A percentile compares a stretch with the other conserved stretches of the same genome.
Evolutionary conservation across 345 rosid genomes (phyloP).

Genomic region (Raphanus raphanistrum): DNA sequence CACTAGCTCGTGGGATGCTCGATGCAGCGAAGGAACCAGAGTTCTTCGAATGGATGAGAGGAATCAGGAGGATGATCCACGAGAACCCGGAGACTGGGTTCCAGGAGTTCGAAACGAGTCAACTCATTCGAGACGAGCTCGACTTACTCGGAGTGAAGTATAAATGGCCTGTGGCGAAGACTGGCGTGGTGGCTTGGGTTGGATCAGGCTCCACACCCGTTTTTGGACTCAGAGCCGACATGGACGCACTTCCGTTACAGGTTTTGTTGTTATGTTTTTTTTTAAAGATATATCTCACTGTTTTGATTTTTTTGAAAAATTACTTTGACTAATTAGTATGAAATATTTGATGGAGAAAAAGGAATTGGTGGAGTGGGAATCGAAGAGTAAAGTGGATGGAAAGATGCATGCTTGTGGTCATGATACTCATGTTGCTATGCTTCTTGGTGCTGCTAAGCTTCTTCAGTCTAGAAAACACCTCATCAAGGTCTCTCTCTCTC

Average conservation of each 20-base stretch:
- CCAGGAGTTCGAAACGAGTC: conserved; percentile 61
- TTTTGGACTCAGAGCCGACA: conserved; percentile 68
- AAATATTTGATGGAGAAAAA: conserved; percentile 12
- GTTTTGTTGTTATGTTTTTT: conserved; percentile 36
- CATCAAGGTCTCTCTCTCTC: conserved; percentile 47
- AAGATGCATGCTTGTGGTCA: conserved; percentile 85
- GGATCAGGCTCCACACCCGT: conserved; percentile 57
- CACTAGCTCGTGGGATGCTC: conserved; percentile 42
- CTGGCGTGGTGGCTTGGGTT: conserved; percentile 63
- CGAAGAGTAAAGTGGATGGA: conserved; percentile 63
- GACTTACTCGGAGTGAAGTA: conserved; percentile 58
- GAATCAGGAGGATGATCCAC: conserved; percentile 57
- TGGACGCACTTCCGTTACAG: conserved; percentile 80
- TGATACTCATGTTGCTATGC: conserved; percentile 75
- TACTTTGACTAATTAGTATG: neutral
- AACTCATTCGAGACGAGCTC: conserved; percentile 57
- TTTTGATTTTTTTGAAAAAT: neutral
- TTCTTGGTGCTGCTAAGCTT: conserved; percentile 77
- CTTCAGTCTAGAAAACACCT: conserved; percentile 47
- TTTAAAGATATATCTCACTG: neutral
- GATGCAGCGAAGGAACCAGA: conserved; percentile 53
- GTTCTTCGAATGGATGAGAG: conserved; percentile 65
- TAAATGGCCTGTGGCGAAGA: conserved; percentile 67
- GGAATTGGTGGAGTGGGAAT: conserved; percentile 80
- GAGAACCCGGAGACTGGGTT: conserved; percentile 72